A percentile compares a stretch with the other conserved stretches of the same genome.
phyloP scores from a whole-genome alignment of 106 monocot species.

The Hemerocallis citrina region DNA sequence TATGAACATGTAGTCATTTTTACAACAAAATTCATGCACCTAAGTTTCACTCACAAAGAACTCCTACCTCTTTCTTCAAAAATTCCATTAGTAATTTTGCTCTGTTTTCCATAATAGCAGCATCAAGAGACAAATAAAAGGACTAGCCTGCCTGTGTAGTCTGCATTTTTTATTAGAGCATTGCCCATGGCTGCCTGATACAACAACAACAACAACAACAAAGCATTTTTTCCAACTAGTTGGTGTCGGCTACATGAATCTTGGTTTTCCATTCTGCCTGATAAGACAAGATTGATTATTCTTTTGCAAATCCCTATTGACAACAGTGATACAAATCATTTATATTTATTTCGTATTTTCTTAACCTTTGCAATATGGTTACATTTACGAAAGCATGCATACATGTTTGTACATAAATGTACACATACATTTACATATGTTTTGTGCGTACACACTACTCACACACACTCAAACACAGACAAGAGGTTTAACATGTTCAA shows the following conservation, averaged over 20 bases:
- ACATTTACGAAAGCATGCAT: neutral
- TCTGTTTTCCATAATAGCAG: neutral
- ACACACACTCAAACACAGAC: too few relatives aligned
- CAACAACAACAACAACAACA: too few relatives aligned
- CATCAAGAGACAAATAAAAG: neutral
- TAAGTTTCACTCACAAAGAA: too few relatives aligned
- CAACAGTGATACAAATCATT: neutral
- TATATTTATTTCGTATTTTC: neutral
- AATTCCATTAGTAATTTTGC: too few relatives aligned
- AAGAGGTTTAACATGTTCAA: too few relatives aligned
- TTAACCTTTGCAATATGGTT: slow-evolving; percentile 1
- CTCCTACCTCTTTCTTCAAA: too few relatives aligned
- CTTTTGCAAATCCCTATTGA: neutral
- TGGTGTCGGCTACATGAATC: too few relatives aligned
- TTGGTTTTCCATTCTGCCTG: too few relatives aligned
- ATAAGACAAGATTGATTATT: neutral
- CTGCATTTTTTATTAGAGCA: neutral
- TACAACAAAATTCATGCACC: too few relatives aligned
- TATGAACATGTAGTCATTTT: too few relatives aligned
- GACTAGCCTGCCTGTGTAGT: neutral
- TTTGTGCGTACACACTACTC: too few relatives aligned
- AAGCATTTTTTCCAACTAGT: too few relatives aligned
- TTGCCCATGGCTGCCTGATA: neutral
- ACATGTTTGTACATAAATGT: neutral
- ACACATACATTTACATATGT: neutral